Evolutionary conservation across 106 monocot genomes (phyloP).

Genomic region (Xerophyta viscosa): DNA sequence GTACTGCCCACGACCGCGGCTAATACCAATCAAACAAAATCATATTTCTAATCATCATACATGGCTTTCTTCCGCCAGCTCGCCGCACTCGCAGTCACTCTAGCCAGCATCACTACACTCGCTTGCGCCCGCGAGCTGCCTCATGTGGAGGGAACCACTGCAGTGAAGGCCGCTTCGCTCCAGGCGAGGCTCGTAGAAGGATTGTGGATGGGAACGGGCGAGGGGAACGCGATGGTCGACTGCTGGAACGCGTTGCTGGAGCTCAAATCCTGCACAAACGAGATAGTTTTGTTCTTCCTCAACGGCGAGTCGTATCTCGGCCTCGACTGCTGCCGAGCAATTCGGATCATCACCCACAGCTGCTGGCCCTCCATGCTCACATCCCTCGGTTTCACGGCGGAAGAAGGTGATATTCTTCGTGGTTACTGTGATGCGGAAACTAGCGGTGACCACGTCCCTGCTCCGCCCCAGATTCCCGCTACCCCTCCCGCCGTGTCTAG

Average conservation of each 20-base stretch:
- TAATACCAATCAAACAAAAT: too few relatives aligned
- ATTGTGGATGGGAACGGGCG: not conserved
- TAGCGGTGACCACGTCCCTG: too few relatives aligned
- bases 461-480: too few relatives aligned
- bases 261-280: constrained; percentile 50
- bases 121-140: too few relatives aligned
- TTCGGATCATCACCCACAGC: constrained; percentile 45
- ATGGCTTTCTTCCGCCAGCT: too few relatives aligned
- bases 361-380: constrained; percentile 66
- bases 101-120: too few relatives aligned
- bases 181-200: not conserved
- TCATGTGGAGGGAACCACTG: too few relatives aligned
- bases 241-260: constrained; percentile 52
- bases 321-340: constrained; percentile 55
- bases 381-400: constrained; percentile 47
- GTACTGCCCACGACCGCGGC: too few relatives aligned
- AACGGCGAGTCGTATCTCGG: constrained; percentile 60
- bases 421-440: constrained; percentile 49
- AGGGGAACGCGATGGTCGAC: constrained; percentile 19
- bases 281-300: constrained; percentile 61
- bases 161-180: too few relatives aligned
- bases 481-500: too few relatives aligned
- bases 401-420: constrained; percentile 49
- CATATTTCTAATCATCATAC: too few relatives aligned
- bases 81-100: too few relatives aligned